Evolutionary conservation across 2,329 filamentous ascomycete genomes (phyloP).

Genomic region (Epichloe scottii): DNA sequence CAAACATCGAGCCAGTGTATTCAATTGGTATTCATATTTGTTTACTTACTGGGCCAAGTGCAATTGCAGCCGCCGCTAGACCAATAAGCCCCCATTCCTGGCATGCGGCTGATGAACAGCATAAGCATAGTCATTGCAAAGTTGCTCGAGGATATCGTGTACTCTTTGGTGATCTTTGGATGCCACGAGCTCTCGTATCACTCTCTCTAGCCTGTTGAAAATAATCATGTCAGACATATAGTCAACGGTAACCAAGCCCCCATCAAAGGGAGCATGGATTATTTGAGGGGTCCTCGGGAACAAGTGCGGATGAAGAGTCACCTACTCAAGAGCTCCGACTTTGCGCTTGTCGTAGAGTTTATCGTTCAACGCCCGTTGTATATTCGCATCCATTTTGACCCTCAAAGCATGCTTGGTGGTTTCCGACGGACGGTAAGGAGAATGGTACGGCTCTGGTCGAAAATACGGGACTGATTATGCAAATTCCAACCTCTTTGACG

Average conservation of each 20-base stretch:
- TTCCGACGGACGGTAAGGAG: not conserved
- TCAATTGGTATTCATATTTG: not conserved
- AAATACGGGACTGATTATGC: not conserved
- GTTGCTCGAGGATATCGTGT: conserved; percentile 80
- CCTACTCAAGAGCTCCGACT: conserved; percentile 88
- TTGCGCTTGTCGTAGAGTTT: conserved; percentile 99
- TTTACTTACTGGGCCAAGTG: conserved; percentile 68
- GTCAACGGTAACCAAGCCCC: not conserved
- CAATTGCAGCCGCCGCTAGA: conserved; percentile 88
- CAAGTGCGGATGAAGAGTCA: conserved; percentile 9
- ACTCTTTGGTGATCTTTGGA: conserved; percentile 70
- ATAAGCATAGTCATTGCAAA: conserved; percentile 96
- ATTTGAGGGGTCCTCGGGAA: conserved; percentile 1
- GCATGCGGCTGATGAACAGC: conserved; percentile 95
- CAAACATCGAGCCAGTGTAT: not conserved
- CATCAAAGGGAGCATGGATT: not conserved
- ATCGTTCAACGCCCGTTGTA: conserved; percentile 87
- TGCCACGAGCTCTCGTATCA: conserved; percentile 73
- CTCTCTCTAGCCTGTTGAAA: conserved; percentile 62
- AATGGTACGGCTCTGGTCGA: not conserved
- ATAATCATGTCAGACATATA: conserved; percentile 8
- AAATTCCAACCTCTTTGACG: not conserved
- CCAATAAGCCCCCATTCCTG: conserved; percentile 94
- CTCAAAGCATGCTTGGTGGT: conserved; percentile 2
- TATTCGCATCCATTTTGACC: conserved; percentile 66